Percentiles rank a stretch among this genome's conserved stretches.
Conservation (phyloP, 2,329 filamentous ascomycete genomes). For the Orbilia ellipsospora region DNA sequence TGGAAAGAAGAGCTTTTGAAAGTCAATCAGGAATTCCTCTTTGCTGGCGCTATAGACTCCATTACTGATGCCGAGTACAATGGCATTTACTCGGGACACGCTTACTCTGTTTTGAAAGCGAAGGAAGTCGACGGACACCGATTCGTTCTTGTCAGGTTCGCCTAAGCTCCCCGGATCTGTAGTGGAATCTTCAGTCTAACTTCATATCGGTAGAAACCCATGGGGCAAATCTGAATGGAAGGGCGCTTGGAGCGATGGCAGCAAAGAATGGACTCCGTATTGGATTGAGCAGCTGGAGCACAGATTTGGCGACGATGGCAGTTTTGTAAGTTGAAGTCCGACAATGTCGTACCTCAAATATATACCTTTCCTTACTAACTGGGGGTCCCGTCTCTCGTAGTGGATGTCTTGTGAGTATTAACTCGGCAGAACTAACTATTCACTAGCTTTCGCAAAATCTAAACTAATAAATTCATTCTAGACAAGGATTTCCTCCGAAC, state of each 20-base stretch:
- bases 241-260: slow-evolving; percentile 83
- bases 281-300: slow-evolving; percentile 79
- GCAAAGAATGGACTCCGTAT: slow-evolving; percentile 84
- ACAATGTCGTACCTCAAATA: neutral
- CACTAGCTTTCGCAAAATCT: slow-evolving; percentile 68
- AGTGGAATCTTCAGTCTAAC: neutral
- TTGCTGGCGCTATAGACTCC: slow-evolving; percentile 63
- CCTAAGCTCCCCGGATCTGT: slow-evolving; percentile 19
- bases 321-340: slow-evolving; percentile 60
- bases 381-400: neutral
- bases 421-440: neutral
- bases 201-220: slow-evolving; percentile 70
- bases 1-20: slow-evolving; percentile 84
- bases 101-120: slow-evolving; percentile 71
- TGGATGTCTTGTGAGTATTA: slow-evolving; percentile 66
- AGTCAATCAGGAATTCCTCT: slow-evolving; percentile 82
- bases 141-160: slow-evolving; percentile 65
- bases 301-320: slow-evolving; percentile 79
- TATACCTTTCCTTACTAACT: neutral
- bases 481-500: slow-evolving; percentile 72
- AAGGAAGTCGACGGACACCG: slow-evolving; percentile 65
- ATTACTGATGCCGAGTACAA: slow-evolving; percentile 58
- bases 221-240: slow-evolving; percentile 86
- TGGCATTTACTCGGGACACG: slow-evolving; percentile 71
- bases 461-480: slow-evolving; percentile 54